Base-by-base conservation (phyloP, 768 basidiomycete genomes). In the Lactifluus piperatus region DNA sequence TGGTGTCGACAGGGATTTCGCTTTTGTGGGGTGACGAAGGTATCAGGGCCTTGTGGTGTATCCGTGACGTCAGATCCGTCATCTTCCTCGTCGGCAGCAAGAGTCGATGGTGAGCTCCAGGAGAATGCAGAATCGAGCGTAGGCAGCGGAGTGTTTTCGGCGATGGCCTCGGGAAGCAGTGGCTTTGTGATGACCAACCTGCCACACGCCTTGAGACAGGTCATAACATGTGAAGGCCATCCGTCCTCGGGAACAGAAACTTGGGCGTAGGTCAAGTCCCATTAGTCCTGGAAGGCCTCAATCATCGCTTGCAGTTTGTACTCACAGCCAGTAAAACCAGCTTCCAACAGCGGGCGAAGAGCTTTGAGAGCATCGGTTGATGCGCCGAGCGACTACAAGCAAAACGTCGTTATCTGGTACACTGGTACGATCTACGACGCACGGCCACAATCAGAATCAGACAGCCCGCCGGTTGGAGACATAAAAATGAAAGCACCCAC, bases 231-330 rank as follows among this genome's bases (percentile, higher is more conserved):
- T 29, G 72, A 71, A 0, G 84, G 78, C 85, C 85, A 90, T 5
- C 80, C 82, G 2, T 65, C 67, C 14, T 67, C 60, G 0, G 85
- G 83, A 24, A 73, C 70, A 3, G 72, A 62, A 24, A 74, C 37
- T 1, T 68, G 53, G 11, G 73, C 73, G 60, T 76, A 87, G 2
- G 75, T 74, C 1, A 72, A 64, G 16, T 74, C 68, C 88, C 88
- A 90, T 67, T 85, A 85, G 30, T 80, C 79, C 7, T 68, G 68
- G 66, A 91, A 88, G 2, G 82, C 75, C 6, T 81, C 78, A 13
- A 70, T 68, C 4, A 78, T 73, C 3, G 73, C 67, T 0, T 63
- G 64, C 3, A 78, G 76, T 54, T 79, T 82, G 51, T 79, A 76
- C 8, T 67, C 55, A 5, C 81, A 76, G 14, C 81, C 78, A 30